Evolutionary conservation across 169 alveolate species (phyloP), one percentile per base, ranked within the genome.

Genomic region (Cryptosporidium bovis): DNA sequence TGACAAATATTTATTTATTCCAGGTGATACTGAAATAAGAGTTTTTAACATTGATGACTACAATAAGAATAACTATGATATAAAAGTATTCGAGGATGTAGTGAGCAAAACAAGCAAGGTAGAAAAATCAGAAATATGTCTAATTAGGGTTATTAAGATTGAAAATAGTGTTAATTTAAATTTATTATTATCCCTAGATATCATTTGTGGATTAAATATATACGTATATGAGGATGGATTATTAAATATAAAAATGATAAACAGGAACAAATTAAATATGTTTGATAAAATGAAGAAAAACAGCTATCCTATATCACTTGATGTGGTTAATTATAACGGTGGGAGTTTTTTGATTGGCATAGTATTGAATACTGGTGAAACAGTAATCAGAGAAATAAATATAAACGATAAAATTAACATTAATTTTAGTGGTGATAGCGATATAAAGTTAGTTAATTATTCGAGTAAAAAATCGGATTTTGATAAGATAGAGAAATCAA

Each of bases 1-100:
- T 77, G 77, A 71, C 13, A 40, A 62, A 10, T 77, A 44, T 34
- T 56, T 77, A 60, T 77, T 29, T 77, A 16, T 77, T 10, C 87
- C 87, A 34, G 87, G 87, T 12, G 87, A 77, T 1, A 15, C 56
- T 3, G 71, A 77, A 24, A 60, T 77, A 13, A 33, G 87, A 34
- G 64, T 77, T 34, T 34, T 77, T 15, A 2, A 51, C 3, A 6
- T 56, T 16, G 64, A 62, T 18, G 64, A 62, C 15, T n/a, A 20
- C 40, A 24, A 71, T 15, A 50, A 40, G 46, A 40, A 40, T 40
- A 40, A 8, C 10, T 3, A 3, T 40, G 48, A 8, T 40, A 27
- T 20, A 33, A 18, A 77, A 29, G 62, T 60, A 44, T 36, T 60
- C 18, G 67, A 27, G 27, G 40, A 20, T 24, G 0, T 0, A 24